A percentile compares a stretch with the other conserved stretches of the same genome.
These are phyloP conservation scores for Phytophthora fragariaefolia DNA, from an alignment of 352 stramenopile species.

Conservation along the genomic window DNA sequence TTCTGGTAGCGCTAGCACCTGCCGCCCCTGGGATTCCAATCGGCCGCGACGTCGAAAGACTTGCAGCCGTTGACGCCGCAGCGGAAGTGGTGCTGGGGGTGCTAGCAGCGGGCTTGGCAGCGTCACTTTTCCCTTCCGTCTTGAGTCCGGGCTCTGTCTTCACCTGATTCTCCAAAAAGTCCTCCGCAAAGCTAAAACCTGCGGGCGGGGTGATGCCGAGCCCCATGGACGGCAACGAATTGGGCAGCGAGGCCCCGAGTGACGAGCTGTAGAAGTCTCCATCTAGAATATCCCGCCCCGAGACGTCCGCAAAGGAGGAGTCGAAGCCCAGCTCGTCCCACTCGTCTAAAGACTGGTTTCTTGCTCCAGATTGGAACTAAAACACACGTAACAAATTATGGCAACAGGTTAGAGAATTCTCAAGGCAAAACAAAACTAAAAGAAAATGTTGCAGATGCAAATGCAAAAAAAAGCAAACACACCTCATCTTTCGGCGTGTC, in stretches of 20 bases:
- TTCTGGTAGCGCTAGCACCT: conserved; percentile 34
- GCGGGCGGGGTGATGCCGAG: conserved; percentile 84
- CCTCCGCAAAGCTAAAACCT: conserved; percentile 86
- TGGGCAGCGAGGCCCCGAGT: conserved; percentile 83
- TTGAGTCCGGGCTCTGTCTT: conserved; percentile 59
- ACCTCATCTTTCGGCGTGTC: conserved; percentile 88
- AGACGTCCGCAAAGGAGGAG: conserved; percentile 79
- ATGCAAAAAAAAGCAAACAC: conserved; percentile 10
- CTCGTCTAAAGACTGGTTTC: conserved; percentile 84
- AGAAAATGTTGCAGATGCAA: too few relatives aligned
- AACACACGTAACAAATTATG: conserved; percentile 5
- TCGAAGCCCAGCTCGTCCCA: conserved; percentile 90
- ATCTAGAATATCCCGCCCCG: conserved; percentile 79
- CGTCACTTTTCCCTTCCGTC: conserved; percentile 42
- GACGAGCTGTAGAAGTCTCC: conserved; percentile 85
- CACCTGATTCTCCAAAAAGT: conserved; percentile 84
- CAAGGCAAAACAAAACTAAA: too few relatives aligned
- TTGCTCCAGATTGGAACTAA: conserved; percentile 61
- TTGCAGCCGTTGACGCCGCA: conserved; percentile 26
- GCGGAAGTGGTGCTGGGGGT: conserved; percentile 5
- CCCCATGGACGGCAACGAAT: conserved; percentile 88
- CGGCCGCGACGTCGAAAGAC: conserved; percentile 71
- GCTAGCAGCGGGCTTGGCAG: conserved; percentile 13
- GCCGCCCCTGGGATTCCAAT: conserved; percentile 83
- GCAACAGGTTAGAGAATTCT: conserved; percentile 8